Conservation (phyloP, 1,284 basidiomycete genomes). For the Rhodotorula sp. region DNA sequence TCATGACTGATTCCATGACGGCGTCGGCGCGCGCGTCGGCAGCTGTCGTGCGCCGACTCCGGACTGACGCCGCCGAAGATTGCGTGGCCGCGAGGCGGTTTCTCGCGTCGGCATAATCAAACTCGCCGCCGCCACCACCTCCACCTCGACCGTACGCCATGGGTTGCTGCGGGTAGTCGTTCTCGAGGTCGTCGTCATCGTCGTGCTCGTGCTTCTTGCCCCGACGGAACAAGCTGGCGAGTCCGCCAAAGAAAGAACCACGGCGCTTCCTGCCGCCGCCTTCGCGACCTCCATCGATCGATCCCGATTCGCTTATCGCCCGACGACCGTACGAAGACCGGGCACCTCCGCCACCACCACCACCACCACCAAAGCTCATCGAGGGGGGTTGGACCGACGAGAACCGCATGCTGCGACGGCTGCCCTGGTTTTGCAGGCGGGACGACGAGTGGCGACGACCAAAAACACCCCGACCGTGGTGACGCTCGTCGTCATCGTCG, state of each 20-base stretch:
- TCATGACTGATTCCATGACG: conserved; percentile 12
- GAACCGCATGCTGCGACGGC: conserved; percentile 2
- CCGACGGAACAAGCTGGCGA: conserved; percentile 39
- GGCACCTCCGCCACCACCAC: neutral
- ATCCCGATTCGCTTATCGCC: conserved; percentile 38
- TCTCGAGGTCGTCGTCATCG: conserved; percentile 4
- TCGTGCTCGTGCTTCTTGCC: conserved; percentile 20
- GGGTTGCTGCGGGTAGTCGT: neutral
- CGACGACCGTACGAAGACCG: conserved; percentile 7
- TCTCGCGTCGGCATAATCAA: conserved; percentile 11
- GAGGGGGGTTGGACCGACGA: neutral
- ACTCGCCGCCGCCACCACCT: neutral
- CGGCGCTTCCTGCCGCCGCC: conserved; percentile 23
- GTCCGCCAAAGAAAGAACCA: conserved; percentile 40
- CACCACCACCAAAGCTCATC: neutral
- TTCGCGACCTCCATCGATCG: conserved; percentile 17
- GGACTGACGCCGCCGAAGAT: neutral
- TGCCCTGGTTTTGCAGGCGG: neutral
- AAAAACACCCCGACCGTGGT: neutral
- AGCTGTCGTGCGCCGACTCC: neutral
- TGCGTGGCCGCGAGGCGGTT: neutral
- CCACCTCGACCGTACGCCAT: neutral
- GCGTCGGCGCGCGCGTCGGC: conserved; percentile 8
- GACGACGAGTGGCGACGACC: neutral
- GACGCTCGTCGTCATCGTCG: neutral